phyloP scores from a whole-genome alignment of 441 rosid genomes.

The Gossypium aridum region DNA sequence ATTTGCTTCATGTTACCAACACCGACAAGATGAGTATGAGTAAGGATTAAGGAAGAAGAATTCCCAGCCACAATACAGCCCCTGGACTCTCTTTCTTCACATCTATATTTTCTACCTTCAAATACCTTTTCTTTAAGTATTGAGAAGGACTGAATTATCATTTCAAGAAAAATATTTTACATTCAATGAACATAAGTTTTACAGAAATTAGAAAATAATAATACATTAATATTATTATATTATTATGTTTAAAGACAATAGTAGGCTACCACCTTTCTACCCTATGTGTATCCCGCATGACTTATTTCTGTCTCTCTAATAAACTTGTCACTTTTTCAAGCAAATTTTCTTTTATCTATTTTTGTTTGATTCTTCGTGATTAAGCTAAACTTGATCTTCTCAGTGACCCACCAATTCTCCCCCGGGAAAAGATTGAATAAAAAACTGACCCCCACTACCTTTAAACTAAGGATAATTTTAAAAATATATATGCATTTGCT shows the following conservation, averaged over 20 bases:
- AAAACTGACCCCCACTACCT: constrained; percentile 20
- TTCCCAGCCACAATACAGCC: too few relatives aligned
- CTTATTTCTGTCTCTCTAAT: constrained; percentile 20
- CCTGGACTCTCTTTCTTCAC: too few relatives aligned
- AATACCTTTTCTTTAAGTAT: too few relatives aligned
- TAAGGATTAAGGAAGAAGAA: too few relatives aligned
- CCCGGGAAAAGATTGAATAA: not conserved
- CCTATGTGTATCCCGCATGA: constrained; percentile 12
- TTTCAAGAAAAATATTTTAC: not conserved
- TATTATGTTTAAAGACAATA: not conserved
- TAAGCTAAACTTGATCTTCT: constrained; percentile 51
- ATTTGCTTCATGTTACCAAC: too few relatives aligned
- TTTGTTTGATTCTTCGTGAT: constrained; percentile 72
- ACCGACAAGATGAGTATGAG: too few relatives aligned
- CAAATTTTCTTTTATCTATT: constrained; percentile 1
- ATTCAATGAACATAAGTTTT: not conserved
- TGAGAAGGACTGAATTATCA: not conserved
- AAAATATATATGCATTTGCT: not conserved
- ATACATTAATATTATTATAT: not conserved
- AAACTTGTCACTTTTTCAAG: constrained; percentile 10
- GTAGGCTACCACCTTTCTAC: not conserved
- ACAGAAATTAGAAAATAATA: not conserved
- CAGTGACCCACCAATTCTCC: constrained; percentile 17
- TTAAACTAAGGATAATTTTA: not conserved
- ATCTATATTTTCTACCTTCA: too few relatives aligned